Evolutionary conservation across 2,329 filamentous ascomycete species (phyloP).

Genomic region (Thelonectria rubi): DNA sequence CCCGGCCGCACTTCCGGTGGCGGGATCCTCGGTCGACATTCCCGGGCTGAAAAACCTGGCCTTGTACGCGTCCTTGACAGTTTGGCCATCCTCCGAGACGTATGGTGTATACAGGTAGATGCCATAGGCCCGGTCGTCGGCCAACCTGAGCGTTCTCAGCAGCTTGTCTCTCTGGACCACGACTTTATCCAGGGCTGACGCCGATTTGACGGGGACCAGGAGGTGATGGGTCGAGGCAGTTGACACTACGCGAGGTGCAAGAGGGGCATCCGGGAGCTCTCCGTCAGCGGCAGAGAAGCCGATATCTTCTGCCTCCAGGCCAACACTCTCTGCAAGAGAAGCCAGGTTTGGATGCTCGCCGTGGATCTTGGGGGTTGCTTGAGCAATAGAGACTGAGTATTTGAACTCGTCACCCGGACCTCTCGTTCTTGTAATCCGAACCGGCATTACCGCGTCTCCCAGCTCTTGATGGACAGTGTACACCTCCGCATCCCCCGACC

Average conservation of each 20-base stretch:
- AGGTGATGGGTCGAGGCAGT: conserved; percentile 6
- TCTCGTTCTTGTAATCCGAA: not conserved
- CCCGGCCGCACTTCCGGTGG: conserved; percentile 36
- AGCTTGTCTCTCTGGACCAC: conserved; percentile 3
- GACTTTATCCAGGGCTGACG: not conserved
- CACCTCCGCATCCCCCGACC: not conserved
- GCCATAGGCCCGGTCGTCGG: conserved; percentile 1
- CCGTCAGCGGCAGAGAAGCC: not conserved
- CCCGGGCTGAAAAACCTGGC: conserved; percentile 37
- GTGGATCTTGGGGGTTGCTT: conserved; percentile 9
- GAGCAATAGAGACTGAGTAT: conserved; percentile 8
- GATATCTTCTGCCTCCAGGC: conserved; percentile 1
- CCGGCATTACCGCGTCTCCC: conserved; percentile 3
- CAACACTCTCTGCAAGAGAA: conserved; percentile 12
- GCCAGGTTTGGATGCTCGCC: not conserved
- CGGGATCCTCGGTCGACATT: conserved; percentile 36
- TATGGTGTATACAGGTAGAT: conserved; percentile 12
- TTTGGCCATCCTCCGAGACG: not conserved
- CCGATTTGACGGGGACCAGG: conserved; percentile 8
- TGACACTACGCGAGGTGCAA: conserved; percentile 9
- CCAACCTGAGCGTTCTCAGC: conserved; percentile 4
- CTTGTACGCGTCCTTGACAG: conserved; percentile 13
- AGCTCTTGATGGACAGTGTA: conserved; percentile 12
- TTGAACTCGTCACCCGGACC: not conserved
- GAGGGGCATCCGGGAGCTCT: not conserved